phyloP scores from a whole-genome alignment of 139 green algal genomes.

The Chlamydomonas sp. region DNA sequence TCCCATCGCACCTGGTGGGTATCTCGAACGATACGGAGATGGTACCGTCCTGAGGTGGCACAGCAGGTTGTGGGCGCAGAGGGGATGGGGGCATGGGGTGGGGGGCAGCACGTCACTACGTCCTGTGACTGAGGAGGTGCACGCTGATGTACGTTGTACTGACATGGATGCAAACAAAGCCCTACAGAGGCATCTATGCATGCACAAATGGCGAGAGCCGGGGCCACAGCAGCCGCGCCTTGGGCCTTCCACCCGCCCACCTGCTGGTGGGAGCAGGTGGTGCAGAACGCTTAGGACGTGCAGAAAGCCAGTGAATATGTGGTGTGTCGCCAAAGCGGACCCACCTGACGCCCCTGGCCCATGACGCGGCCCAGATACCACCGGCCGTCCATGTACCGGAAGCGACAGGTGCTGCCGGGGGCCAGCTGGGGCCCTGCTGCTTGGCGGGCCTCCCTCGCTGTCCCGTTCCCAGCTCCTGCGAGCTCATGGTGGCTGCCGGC shows the following conservation, averaged over 20 bases:
- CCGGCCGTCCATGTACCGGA: constrained; percentile 42
- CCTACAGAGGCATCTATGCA: no score
- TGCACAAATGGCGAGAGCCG: no score
- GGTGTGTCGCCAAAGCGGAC: background rate
- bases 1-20: background rate
- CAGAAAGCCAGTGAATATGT: background rate
- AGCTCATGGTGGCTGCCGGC: background rate
- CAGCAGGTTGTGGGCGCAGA: background rate
- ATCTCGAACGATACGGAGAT: constrained; percentile 12
- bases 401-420: constrained; percentile 11
- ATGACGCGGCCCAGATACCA: constrained; percentile 33
- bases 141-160: no score
- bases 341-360: constrained; percentile 13
- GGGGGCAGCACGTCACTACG: background rate
- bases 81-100: background rate
- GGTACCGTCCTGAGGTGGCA: background rate
- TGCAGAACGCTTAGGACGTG: no score
- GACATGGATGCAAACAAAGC: no score
- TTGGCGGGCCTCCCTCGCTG: background rate
- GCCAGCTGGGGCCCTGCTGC: background rate
- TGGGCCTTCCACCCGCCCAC: no score
- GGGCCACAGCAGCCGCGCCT: no score
- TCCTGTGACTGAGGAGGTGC: no score
- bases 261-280: background rate
- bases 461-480: background rate